Evolutionary conservation across 2,329 filamentous ascomycete genomes (phyloP).

Genomic region (Nothomitra cinnamomea): DNA sequence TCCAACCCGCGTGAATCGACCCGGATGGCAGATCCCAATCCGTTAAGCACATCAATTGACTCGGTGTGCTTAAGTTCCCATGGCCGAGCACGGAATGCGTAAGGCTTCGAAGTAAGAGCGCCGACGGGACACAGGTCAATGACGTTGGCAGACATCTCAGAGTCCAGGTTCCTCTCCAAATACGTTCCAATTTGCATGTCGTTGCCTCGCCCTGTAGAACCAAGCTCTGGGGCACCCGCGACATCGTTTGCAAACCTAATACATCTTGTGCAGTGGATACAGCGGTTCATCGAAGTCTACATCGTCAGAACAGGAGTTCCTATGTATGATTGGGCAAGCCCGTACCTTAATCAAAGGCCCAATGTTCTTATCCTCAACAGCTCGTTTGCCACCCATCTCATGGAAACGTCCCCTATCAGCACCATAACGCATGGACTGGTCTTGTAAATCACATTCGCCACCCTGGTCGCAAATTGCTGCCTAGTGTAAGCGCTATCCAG

Average conservation of each 20-base stretch:
- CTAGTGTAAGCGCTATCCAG: background rate
- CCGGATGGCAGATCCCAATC: slow-evolving; percentile 82
- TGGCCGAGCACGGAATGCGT: slow-evolving; percentile 88
- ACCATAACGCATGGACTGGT: slow-evolving; percentile 98
- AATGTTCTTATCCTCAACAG: slow-evolving; percentile 98
- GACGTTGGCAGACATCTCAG: slow-evolving; percentile 90
- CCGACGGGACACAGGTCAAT: slow-evolving; percentile 97
- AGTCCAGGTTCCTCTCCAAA: slow-evolving; percentile 82
- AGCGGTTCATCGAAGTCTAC: slow-evolving; percentile 95
- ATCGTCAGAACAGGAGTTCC: slow-evolving; percentile 15
- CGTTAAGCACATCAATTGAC: slow-evolving; percentile 87
- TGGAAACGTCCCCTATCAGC: slow-evolving; percentile 93
- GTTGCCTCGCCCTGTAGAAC: slow-evolving; percentile 87
- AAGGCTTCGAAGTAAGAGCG: slow-evolving; percentile 90
- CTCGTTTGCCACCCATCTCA: slow-evolving; percentile 88
- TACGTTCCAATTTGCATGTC: slow-evolving; percentile 97
- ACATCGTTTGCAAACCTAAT: slow-evolving; percentile 96
- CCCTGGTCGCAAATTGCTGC: slow-evolving; percentile 78
- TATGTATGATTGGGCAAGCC: background rate
- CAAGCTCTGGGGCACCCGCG: slow-evolving; percentile 87
- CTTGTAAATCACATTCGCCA: slow-evolving; percentile 96
- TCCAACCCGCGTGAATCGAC: slow-evolving; percentile 86
- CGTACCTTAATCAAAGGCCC: slow-evolving; percentile 74
- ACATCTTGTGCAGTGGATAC: slow-evolving; percentile 97
- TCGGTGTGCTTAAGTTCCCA: slow-evolving; percentile 97